Evolutionary conservation across 106 monocot species (phyloP).

Genomic region (Hemerocallis citrina): DNA sequence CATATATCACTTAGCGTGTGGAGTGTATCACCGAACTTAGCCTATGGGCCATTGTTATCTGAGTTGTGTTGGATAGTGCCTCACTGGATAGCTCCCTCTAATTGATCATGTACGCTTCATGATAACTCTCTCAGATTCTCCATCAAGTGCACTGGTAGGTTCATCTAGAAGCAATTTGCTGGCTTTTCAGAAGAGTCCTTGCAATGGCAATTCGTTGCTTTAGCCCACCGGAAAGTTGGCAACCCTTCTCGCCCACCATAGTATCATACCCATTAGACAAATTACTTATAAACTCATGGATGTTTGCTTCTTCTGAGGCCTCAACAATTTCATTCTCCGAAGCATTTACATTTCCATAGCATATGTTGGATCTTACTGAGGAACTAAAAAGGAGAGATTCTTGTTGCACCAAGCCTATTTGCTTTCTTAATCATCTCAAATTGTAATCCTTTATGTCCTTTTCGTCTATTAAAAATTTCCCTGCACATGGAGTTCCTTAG

Average conservation of each 20-base stretch:
- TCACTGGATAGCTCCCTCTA: conserved; percentile 1
- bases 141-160: conserved; percentile 37
- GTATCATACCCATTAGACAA: conserved; percentile 41
- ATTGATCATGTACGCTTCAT: conserved; percentile 12
- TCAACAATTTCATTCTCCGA: conserved; percentile 32
- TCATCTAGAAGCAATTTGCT: conserved; percentile 31
- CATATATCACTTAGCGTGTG: too few species aligned
- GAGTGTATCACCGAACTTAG: conserved; percentile 27
- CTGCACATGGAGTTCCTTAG: conserved; percentile 25
- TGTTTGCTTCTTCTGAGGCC: conserved; percentile 31
- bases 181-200: conserved; percentile 29
- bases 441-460: conserved; percentile 36
- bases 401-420: conserved; percentile 44
- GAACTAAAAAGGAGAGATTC: conserved; percentile 34
- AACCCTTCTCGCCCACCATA: conserved; percentile 41
- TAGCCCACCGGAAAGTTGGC: conserved; percentile 36
- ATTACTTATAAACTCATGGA: conserved; percentile 36
- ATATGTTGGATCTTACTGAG: conserved; percentile 39
- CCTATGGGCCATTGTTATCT: conserved; percentile 38
- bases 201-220: conserved; percentile 50
- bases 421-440: conserved; percentile 30
- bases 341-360: conserved; percentile 25
- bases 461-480: conserved; percentile 19
- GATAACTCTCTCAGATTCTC: conserved; percentile 26
- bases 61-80: conserved; percentile 9